Base-by-base conservation (phyloP, 306 rosid genomes). In the Cyamopsis tetragonoloba region DNA sequence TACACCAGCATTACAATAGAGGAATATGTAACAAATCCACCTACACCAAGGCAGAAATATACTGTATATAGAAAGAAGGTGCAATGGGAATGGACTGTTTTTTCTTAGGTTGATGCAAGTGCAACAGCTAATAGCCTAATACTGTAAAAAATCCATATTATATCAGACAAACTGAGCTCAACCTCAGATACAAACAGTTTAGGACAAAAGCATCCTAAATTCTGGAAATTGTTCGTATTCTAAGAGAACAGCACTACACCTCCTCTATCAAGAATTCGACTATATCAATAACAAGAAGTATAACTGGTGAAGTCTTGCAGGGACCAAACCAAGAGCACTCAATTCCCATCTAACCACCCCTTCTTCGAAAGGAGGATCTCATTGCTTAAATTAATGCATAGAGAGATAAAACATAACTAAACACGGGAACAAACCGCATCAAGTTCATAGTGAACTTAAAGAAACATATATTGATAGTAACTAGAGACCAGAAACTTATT, bases 41-140 rank as follows among this genome's bases (percentile, higher is more conserved):
- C 48, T 30, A 9, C 10, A 12, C 15, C 8, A 5, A 47, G 39
- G 27, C 8, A 38, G 10, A 15, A 37, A 22, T 6, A 59, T 51
- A 60, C n/a, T 30, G 22, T 8, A 65, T 38, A 12, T 18, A 14
- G 14, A 56, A 27, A 14, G 14, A 56, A 27, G 65, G 46, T 28
- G 53, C 44, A 56, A 38, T 20, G 64, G 28, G 56, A 73, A 41
- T 51, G 4, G 13, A 64, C 41, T n/a, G 35, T n/a, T 61, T 78
- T 27, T 73, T 72, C 41, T 18, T 19, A 66, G 2, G 31, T 39
- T 3, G 6, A 1, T 43, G 49, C 27, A 71, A 66, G 48, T 39
- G 30, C 35, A 43, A 39, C 20, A 19, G 20, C 39, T 4, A 27
- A n/a, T n/a, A n/a, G n/a, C n/a, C n/a, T n/a, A n/a, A n/a, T 23